Evolutionary conservation across 306 rosid species (phyloP), one percentile per base, ranked within the genome.

Genomic region (Trichosanthes truncata): DNA sequence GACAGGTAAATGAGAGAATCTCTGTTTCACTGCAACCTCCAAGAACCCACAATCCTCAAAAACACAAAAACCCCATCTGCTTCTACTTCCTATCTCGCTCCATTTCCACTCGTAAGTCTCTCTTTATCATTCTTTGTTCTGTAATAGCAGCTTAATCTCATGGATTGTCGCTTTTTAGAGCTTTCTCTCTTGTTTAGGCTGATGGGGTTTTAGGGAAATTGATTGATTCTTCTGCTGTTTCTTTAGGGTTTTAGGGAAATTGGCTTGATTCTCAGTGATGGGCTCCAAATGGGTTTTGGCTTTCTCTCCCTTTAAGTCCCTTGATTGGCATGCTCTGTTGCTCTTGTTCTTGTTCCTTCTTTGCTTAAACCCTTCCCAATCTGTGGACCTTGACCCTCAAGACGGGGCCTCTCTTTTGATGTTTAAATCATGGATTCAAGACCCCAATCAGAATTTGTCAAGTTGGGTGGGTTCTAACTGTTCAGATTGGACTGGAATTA

Each of bases 401-500:
- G 99, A 96, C 86, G 88, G 56, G 86, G 79, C 75, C 67, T 90
- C 90, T 0, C 96, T 96, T 83, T 79, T 88, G 40, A 23, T 31
- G 57, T 84, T 96, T 71, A 88, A 63, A 81, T 87, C 96, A 17
- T 15, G 72, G 78, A 35, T 96, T 29, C 90, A 84, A 79, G 89
- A 89, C 86, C 94, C 98, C 51, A 78, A 84, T 84, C 89, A 82
- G 83, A 86, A 87, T 49, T 83, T 96, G 79, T 80, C 94, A 57
- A 90, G 74, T 83, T 96, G 99, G 99, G 91, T 77, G 17, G 91
- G 92, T 25, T 90, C 93, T 41, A 90, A 90, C 78, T 95, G 98
- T 86, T 69, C 87, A 48, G 81, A 82, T 81, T 95, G 98, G 98
- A 81, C 73, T 57, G 97, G 98, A 78, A 81, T 92, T 83, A 68